These are phyloP conservation scores for Areca catechu DNA, from an alignment of 176 grass and related monocot genomes.

Conservation along the genomic window DNA sequence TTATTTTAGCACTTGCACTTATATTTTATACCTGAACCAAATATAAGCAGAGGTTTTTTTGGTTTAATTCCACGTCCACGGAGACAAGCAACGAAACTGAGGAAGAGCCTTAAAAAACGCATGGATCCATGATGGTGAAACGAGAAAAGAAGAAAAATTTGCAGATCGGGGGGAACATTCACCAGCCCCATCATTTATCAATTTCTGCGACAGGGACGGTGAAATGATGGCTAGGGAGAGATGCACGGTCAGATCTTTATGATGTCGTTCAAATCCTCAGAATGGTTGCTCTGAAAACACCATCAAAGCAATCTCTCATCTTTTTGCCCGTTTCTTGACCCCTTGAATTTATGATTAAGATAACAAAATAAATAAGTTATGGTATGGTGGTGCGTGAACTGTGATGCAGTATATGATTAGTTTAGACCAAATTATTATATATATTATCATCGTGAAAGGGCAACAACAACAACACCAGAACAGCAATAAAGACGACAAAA, in stretches of 20 bases:
- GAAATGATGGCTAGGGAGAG: background rate
- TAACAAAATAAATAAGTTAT: constrained; percentile 9
- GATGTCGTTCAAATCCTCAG: too few relatives aligned
- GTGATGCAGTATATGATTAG: too few relatives aligned
- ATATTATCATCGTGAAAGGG: constrained; percentile 19
- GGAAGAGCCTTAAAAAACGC: background rate
- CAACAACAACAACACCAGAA: constrained; percentile 16
- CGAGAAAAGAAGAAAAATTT: background rate
- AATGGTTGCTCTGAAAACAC: too few relatives aligned
- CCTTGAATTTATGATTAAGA: too few relatives aligned
- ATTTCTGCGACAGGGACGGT: background rate
- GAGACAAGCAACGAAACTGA: background rate
- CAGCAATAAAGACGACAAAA: constrained; percentile 22
- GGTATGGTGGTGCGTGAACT: constrained; percentile 5
- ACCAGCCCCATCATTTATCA: background rate
- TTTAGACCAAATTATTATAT: too few relatives aligned
- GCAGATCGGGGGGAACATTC: background rate
- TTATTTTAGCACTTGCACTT: too few relatives aligned
- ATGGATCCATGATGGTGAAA: background rate
- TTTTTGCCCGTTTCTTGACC: too few relatives aligned
- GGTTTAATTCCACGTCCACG: too few relatives aligned
- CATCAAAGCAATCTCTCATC: too few relatives aligned
- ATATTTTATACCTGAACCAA: too few relatives aligned
- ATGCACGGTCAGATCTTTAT: background rate
- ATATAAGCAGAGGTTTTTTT: too few relatives aligned